These are phyloP conservation scores for Eucalyptus microcorys DNA, from an alignment of 345 rosid species.

Conservation along the genomic window DNA sequence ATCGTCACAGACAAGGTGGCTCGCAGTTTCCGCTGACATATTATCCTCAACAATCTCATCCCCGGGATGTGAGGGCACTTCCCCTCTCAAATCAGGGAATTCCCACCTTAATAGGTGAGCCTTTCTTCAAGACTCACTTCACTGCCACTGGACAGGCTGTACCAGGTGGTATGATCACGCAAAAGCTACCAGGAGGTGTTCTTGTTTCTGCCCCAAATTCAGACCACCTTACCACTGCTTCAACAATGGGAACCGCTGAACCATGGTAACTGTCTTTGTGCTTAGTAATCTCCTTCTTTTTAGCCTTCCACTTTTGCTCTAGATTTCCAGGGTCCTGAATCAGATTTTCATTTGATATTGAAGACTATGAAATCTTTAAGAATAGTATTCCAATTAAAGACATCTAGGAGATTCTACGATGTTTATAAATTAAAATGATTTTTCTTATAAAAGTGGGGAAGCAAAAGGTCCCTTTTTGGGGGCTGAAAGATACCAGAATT, in stretches of 20 bases:
- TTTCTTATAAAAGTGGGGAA: not conserved
- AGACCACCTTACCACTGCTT: not conserved
- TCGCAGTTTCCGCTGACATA: not conserved
- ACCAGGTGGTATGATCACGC: not conserved
- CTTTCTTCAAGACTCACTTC: not conserved
- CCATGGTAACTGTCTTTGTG: not conserved
- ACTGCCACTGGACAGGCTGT: not conserved
- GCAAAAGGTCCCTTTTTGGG: not conserved
- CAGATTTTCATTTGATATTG: not conserved
- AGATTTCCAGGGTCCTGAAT: not conserved
- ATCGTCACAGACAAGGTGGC: not conserved
- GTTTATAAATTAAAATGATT: not conserved
- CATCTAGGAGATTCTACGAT: not conserved
- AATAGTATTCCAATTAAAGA: not conserved
- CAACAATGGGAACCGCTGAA: not conserved
- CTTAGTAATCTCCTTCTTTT: not conserved
- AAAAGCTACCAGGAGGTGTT: not conserved
- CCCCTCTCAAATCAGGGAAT: not conserved
- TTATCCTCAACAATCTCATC: not conserved
- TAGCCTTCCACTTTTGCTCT: not conserved
- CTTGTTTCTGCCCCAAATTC: not conserved
- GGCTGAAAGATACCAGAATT: not conserved
- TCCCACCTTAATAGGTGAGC: not conserved
- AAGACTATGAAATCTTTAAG: not conserved
- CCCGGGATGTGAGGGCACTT: not conserved